These are phyloP conservation scores for Nevesoporus exiguus DNA, from an alignment of 768 basidiomycete genomes.

Conservation along the genomic window DNA sequence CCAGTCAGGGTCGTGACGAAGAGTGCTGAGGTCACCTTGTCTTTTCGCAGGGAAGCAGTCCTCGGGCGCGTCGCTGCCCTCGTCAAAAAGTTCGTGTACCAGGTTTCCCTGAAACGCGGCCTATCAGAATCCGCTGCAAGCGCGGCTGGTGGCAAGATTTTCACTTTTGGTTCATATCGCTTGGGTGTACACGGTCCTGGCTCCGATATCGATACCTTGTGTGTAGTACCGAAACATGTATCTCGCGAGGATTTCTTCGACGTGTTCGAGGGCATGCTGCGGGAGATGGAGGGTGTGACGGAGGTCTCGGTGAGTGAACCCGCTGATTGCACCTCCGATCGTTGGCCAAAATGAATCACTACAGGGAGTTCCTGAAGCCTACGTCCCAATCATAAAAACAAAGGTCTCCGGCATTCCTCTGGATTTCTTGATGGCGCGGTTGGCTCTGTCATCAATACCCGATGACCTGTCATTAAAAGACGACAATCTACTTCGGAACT, in stretches of 20 bases:
- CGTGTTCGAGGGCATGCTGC: slow-evolving; percentile 85
- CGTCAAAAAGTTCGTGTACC: slow-evolving; percentile 90
- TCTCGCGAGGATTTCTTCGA: slow-evolving; percentile 95
- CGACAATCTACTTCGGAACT: slow-evolving; percentile 85
- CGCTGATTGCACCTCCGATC: neutral
- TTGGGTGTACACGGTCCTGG: slow-evolving; percentile 96
- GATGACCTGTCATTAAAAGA: slow-evolving; percentile 89
- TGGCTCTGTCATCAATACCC: slow-evolving; percentile 83
- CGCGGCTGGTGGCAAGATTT: slow-evolving; percentile 96
- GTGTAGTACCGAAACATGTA: slow-evolving; percentile 96
- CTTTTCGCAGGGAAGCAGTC: slow-evolving; percentile 74
- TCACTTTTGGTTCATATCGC: slow-evolving; percentile 97
- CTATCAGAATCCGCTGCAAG: slow-evolving; percentile 84
- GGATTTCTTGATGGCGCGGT: slow-evolving; percentile 90
- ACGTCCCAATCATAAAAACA: slow-evolving; percentile 90
- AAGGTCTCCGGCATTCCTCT: slow-evolving; percentile 90
- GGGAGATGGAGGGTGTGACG: slow-evolving; percentile 73
- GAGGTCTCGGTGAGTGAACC: slow-evolving; percentile 78
- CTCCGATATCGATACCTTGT: slow-evolving; percentile 96
- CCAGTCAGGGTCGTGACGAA: neutral
- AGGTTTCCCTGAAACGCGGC: slow-evolving; percentile 73
- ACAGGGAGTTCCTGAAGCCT: slow-evolving; percentile 95
- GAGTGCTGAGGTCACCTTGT: slow-evolving; percentile 23
- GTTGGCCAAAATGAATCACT: slow-evolving; percentile 5
- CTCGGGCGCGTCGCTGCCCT: slow-evolving; percentile 85